Evolutionary conservation across 2,329 filamentous ascomycete species (phyloP).

Genomic region (Trichophyton benhamiae): DNA sequence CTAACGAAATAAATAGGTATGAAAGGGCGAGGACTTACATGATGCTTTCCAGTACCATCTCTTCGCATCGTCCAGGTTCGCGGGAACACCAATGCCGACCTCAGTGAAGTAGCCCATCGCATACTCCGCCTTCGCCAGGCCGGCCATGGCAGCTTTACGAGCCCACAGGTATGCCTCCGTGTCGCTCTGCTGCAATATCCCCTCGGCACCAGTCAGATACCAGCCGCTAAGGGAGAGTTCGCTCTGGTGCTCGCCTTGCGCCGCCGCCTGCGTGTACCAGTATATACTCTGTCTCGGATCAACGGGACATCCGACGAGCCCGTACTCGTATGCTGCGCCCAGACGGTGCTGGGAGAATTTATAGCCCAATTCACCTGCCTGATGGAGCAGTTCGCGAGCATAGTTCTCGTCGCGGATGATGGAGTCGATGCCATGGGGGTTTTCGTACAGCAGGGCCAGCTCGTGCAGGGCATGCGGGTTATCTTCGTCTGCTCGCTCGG

Average conservation of each 20-base stretch:
- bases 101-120: constrained; percentile 98
- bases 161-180: constrained; percentile 97
- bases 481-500: constrained; percentile 72
- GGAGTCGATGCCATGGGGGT: constrained; percentile 49
- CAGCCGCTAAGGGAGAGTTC: constrained; percentile 78
- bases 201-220: constrained; percentile 86
- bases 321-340: constrained; percentile 82
- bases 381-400: constrained; percentile 65
- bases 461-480: constrained; percentile 95
- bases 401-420: constrained; percentile 73
- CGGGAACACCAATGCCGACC: constrained; percentile 75
- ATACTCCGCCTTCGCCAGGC: constrained; percentile 87
- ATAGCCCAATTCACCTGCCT: constrained; percentile 80
- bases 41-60: constrained; percentile 97
- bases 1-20: background rate
- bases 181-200: constrained; percentile 80
- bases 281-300: constrained; percentile 76
- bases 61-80: constrained; percentile 88
- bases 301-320: constrained; percentile 66
- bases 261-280: constrained; percentile 86
- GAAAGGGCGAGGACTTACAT: constrained; percentile 49
- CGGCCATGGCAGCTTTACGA: constrained; percentile 76
- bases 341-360: constrained; percentile 89
- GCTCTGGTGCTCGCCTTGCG: constrained; percentile 86
- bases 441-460: constrained; percentile 52